Conservation (phyloP, 345 rosid genomes). For the Citrus trifoliata region DNA sequence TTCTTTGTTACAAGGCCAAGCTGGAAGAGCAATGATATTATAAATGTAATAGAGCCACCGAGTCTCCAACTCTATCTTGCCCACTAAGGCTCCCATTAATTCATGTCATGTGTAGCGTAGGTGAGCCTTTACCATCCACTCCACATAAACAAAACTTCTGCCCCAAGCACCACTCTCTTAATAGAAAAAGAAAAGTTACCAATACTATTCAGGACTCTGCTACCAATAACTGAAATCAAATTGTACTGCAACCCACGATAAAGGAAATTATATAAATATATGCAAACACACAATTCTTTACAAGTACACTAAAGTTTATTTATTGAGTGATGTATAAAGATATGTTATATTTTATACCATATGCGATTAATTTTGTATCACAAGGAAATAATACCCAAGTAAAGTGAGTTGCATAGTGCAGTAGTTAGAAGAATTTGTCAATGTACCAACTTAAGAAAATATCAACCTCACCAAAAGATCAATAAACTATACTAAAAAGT, state of each 20-base stretch:
- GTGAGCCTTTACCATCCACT: slow-evolving; percentile 44
- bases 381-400: background rate
- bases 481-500: background rate
- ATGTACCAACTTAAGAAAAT: background rate
- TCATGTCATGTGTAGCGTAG: slow-evolving; percentile 22
- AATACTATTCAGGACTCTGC: slow-evolving; percentile 22
- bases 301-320: background rate
- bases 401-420: slow-evolving; percentile 4
- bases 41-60: slow-evolving; percentile 8
- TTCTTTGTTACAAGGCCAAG: slow-evolving; percentile 12
- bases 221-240: slow-evolving; percentile 13
- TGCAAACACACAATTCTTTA: background rate
- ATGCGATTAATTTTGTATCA: background rate
- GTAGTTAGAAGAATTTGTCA: slow-evolving; percentile 26
- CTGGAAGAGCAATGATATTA: slow-evolving; percentile 15
- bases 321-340: background rate
- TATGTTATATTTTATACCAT: background rate
- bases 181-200: slow-evolving; percentile 29
- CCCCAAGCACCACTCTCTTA: slow-evolving; percentile 29
- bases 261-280: background rate
- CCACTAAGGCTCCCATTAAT: slow-evolving; percentile 30
- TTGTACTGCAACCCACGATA: background rate
- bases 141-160: slow-evolving; percentile 34
- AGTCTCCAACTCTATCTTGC: slow-evolving; percentile 39
- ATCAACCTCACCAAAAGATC: background rate